Evolutionary conservation across 2,329 filamentous ascomycete species (phyloP).

Genomic region (Aspergillus sergii): DNA sequence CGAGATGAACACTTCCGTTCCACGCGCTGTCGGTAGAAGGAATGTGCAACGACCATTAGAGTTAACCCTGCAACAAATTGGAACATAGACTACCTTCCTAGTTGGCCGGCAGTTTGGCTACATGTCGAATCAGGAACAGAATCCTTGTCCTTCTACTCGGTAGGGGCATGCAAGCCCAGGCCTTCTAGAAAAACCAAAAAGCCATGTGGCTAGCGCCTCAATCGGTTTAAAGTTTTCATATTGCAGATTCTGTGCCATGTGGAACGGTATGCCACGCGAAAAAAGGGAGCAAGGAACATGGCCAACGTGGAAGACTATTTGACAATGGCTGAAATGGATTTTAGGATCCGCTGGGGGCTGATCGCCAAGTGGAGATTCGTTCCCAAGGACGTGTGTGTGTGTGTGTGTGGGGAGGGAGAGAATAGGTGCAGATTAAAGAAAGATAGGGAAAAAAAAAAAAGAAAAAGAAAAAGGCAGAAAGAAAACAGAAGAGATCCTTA

Average conservation of each 20-base stretch:
- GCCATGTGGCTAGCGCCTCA: slow-evolving; percentile 1
- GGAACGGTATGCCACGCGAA: slow-evolving; percentile 1
- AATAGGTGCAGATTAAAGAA: neutral
- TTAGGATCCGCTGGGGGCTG: neutral
- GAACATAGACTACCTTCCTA: neutral
- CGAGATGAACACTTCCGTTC: neutral
- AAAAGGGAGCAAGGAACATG: neutral
- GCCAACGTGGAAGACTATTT: slow-evolving; percentile 2
- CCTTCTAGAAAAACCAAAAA: neutral
- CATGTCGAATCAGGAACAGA: neutral
- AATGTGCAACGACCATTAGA: neutral
- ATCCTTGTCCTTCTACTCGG: neutral
- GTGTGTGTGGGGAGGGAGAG: neutral
- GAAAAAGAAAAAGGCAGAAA: neutral
- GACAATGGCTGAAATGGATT: neutral
- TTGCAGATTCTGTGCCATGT: neutral
- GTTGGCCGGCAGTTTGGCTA: neutral
- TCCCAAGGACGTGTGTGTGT: neutral
- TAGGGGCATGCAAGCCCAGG: neutral
- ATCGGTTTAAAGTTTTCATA: neutral
- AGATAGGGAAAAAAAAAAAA: neutral
- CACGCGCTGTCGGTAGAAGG: neutral
- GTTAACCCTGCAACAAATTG: neutral
- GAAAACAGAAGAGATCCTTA: neutral
- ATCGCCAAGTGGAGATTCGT: neutral